phyloP scores from a whole-genome alignment of 2,329 filamentous ascomycete species.

The Ophiostoma populinum region DNA sequence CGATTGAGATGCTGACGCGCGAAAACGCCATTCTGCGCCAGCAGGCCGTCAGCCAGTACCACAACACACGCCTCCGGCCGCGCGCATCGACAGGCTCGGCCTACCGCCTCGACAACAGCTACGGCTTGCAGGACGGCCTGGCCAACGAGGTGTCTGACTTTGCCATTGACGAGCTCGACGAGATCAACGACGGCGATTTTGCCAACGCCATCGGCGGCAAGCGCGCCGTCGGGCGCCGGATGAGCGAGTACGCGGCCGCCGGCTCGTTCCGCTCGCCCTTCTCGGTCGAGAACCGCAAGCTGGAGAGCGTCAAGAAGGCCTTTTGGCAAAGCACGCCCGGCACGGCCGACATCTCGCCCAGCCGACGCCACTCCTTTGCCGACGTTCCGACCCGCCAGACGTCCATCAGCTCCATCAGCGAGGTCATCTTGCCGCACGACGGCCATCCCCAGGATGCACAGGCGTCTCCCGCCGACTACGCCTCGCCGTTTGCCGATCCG shows the following conservation, averaged over 20 bases:
- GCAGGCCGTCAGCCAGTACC: conserved; percentile 28
- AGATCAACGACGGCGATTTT: conserved; percentile 35
- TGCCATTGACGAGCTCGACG: conserved; percentile 56
- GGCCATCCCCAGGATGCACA: conserved; percentile 25
- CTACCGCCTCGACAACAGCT: conserved; percentile 37
- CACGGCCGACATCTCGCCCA: conserved; percentile 48
- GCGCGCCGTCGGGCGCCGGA: conserved; percentile 30
- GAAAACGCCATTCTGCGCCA: conserved; percentile 47
- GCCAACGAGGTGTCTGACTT: conserved; percentile 47
- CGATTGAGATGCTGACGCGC: conserved; percentile 42
- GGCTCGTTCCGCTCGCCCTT: conserved; percentile 30
- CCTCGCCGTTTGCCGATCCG: conserved; percentile 23
- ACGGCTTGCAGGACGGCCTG: conserved; percentile 40
- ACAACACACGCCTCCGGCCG: conserved; percentile 36
- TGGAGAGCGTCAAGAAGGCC: conserved; percentile 48
- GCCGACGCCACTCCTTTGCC: conserved; percentile 65
- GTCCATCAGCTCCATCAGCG: conserved; percentile 43
- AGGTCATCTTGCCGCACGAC: conserved; percentile 31
- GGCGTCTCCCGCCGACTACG: conserved; percentile 23
- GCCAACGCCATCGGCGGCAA: conserved; percentile 23
- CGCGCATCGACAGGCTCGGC: conserved; percentile 38
- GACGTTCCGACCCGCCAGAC: conserved; percentile 46
- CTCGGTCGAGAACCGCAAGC: conserved; percentile 41
- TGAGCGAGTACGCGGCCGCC: conserved; percentile 33
- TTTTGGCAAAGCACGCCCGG: conserved; percentile 56